phyloP scores from a whole-genome alignment of 352 stramenopile genomes.

The Pythium phragmitis region DNA sequence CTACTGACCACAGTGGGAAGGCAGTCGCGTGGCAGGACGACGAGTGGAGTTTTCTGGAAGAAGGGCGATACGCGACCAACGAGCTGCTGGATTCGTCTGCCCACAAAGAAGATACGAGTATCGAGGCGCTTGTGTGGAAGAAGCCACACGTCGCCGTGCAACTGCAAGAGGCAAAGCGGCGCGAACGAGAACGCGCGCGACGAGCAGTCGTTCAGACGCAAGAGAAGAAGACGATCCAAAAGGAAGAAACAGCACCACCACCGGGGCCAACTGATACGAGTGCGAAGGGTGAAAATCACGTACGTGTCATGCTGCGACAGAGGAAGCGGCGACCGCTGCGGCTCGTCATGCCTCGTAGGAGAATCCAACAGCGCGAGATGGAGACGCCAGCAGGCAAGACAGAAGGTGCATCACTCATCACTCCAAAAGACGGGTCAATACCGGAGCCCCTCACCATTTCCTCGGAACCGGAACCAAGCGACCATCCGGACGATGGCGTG shows the following conservation, averaged over 20 bases:
- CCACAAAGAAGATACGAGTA: constrained; percentile 23
- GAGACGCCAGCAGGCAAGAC: neutral
- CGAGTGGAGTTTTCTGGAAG: constrained; percentile 49
- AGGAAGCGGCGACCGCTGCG: neutral
- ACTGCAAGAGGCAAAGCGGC: constrained; percentile 30
- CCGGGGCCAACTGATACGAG: neutral
- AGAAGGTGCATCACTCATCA: neutral
- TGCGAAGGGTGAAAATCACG: neutral
- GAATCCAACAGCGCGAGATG: neutral
- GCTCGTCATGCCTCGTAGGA: neutral
- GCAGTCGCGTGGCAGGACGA: constrained; percentile 41
- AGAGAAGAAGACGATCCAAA: neutral
- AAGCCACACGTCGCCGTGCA: constrained; percentile 36
- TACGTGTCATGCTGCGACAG: neutral
- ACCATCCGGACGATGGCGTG: neutral
- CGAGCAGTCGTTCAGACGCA: neutral
- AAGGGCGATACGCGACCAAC: constrained; percentile 30
- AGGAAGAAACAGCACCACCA: neutral
- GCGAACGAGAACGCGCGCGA: neutral
- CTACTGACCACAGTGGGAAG: neutral
- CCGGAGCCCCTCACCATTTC: neutral
- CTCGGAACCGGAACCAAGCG: neutral
- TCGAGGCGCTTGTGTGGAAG: constrained; percentile 38
- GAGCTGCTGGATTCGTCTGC: constrained; percentile 20
- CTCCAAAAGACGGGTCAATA: neutral